Evolutionary conservation across 2,329 filamentous ascomycete genomes (phyloP), one percentile per base, ranked within the genome.

Genomic region (Fusarium sp.): DNA sequence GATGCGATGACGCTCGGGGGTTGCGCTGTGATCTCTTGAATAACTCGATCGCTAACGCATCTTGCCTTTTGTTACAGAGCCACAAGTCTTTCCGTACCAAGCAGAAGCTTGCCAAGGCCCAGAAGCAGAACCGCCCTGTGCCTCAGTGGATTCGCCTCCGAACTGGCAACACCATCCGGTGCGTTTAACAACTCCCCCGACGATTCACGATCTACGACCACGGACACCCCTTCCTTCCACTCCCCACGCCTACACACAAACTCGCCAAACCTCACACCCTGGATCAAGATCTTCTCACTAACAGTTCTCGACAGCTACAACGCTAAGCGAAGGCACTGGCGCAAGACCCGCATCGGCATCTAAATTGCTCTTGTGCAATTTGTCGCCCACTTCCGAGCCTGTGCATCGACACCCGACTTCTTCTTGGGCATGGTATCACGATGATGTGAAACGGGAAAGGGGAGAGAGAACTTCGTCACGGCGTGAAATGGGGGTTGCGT

Each of bases 51-150:
- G 73, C 81, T 82, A 76, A 82, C 71, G 25, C 65, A 61, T 65
- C 47, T 42, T 59, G 47, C 63, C 50, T 38, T 73, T 73, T 47
- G 33, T 31, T n/a, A 64, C 86, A 98, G 96, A 96, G 93, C 93
- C 95, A 99, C 91, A 99, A 99, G 93, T 94, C 95, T 86, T 99
- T 99, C 95, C 94, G 95, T 87, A 98, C 95, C 89, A 99, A 99
- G 95, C 94, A 97, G 89, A 99, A 99, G 97, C 95, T 99, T 90
- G 97, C 97, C 86, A 98, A 96, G 92, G 97, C 97, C 86, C 96
- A 98, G 92, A 98, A 98, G 93, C 96, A 98, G 91, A 99, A 99
- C 93, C 94, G 97, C 87, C 97, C 97, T 82, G 98, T 99, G 86
- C 97, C 97, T 80, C 97, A 99, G 91, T 99, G 97, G 97, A 98